Conservation (phyloP, 192 early-diverging fungal species). For the Piromyces finnis region DNA sequence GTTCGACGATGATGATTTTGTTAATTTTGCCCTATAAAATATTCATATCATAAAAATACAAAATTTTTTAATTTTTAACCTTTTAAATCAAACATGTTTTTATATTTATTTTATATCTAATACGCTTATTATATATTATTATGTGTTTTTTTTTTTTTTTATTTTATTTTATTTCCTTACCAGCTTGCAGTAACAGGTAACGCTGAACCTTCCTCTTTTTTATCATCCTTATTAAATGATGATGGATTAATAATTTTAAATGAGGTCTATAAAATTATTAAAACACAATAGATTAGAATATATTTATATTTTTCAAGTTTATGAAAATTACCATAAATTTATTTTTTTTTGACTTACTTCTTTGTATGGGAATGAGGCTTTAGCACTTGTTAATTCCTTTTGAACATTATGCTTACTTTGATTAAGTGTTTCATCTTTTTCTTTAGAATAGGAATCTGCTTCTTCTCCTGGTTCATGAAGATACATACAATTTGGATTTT, state of each 20-base stretch:
- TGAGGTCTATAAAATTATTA: not conserved
- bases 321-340: too few relatives aligned
- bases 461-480: slow-evolving; percentile 86
- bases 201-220: not conserved
- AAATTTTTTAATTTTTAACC: too few relatives aligned
- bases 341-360: not conserved
- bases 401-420: not conserved
- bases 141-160: too few relatives aligned
- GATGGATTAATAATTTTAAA: not conserved
- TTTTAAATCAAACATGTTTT: too few relatives aligned
- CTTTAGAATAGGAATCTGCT: slow-evolving; percentile 80
- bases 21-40: not conserved
- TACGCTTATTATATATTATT: too few relatives aligned
- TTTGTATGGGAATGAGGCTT: not conserved
- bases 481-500: slow-evolving; percentile 88
- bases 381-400: not conserved
- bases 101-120: too few relatives aligned
- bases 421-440: slow-evolving; percentile 22
- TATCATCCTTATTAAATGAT: not conserved
- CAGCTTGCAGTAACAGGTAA: not conserved
- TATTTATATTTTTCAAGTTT: too few relatives aligned
- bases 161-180: not conserved
- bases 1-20: not conserved
- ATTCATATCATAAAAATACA: too few relatives aligned
- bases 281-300: not conserved